phyloP scores from a whole-genome alignment of 202 grass and related monocot species.

The Setaria viridis region DNA sequence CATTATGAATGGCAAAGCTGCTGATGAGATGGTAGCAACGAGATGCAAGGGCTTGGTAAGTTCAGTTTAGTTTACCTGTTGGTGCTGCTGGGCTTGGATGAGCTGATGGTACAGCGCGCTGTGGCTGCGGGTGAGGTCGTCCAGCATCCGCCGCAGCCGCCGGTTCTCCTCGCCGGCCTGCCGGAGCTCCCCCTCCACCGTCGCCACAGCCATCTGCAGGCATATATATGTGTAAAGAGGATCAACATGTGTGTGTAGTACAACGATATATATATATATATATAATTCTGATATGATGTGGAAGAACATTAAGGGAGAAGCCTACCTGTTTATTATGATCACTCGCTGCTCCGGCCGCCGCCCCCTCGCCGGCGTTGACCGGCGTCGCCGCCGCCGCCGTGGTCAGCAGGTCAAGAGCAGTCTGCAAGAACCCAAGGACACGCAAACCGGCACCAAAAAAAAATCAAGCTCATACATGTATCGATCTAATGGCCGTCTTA shows the following conservation, averaged over 20 bases:
- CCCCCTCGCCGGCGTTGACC: constrained; percentile 20
- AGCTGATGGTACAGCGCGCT: constrained; percentile 48
- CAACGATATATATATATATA: not conserved
- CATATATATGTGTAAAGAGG: not conserved
- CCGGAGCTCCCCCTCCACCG: constrained; percentile 48
- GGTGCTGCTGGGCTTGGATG: constrained; percentile 40
- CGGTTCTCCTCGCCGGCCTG: constrained; percentile 61
- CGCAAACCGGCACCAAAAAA: not conserved
- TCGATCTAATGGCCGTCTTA: not conserved
- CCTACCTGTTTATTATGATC: not conserved
- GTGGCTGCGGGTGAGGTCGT: constrained; percentile 57
- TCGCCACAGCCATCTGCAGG: not conserved
- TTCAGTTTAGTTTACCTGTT: constrained; percentile 6
- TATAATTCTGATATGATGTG: too few species aligned
- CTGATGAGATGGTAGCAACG: not conserved
- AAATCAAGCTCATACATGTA: not conserved
- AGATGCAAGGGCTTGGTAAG: not conserved
- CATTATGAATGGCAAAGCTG: not conserved
- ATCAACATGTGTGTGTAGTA: not conserved
- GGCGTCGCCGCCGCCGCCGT: constrained; percentile 1
- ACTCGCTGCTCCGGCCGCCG: not conserved
- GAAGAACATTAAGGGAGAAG: not conserved
- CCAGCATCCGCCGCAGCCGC: constrained; percentile 55
- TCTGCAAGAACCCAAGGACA: not conserved
- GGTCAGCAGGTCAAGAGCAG: constrained; percentile 48